Conservation (phyloP, 345 rosid genomes). For the Xanthoceras sorbifolium region DNA sequence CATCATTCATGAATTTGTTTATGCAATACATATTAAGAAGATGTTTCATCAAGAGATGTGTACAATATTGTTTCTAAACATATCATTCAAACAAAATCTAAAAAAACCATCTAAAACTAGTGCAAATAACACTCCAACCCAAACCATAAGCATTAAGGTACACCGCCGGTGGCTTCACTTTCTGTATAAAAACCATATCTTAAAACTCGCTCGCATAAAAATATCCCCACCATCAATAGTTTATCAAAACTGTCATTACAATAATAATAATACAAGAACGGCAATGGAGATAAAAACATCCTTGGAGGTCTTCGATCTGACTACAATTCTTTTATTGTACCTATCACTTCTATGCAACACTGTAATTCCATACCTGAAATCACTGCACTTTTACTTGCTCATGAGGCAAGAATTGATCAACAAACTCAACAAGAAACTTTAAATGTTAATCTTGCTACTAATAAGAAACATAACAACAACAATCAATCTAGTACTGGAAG, state of each 20-base stretch:
- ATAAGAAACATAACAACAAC: too few species aligned
- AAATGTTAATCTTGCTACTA: too few species aligned
- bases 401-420: too few species aligned
- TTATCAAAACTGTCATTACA: conserved; percentile 25
- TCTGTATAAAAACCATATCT: conserved; percentile 6
- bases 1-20: not conserved
- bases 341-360: too few species aligned
- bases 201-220: conserved; percentile 5
- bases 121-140: conserved; percentile 7
- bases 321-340: too few species aligned
- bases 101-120: not conserved
- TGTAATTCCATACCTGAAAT: too few species aligned
- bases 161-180: not conserved
- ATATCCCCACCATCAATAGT: not conserved
- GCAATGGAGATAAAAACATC: too few species aligned
- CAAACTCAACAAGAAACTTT: too few species aligned
- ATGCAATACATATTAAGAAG: not conserved
- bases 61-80: not conserved
- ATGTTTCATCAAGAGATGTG: not conserved
- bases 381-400: too few species aligned
- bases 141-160: not conserved
- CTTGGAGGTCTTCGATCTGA: too few species aligned
- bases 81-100: not conserved
- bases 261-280: not conserved
- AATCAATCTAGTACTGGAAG: too few species aligned